Base-by-base conservation (phyloP, 2,329 filamentous ascomycete species). In the Aspergillus vadensis region DNA sequence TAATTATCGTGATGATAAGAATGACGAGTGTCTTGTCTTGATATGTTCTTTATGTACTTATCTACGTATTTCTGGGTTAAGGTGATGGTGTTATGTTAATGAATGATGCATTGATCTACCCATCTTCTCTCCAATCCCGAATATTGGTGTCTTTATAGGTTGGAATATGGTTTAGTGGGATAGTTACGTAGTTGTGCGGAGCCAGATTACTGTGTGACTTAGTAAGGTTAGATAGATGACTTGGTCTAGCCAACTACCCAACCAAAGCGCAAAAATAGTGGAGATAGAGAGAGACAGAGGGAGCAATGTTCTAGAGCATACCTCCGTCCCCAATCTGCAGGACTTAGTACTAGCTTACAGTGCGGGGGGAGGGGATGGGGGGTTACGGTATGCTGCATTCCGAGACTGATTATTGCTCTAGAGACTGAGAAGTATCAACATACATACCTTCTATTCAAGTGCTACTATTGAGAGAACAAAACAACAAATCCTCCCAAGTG, bases 371-470 rank as follows among this genome's bases (percentile, higher is more conserved):
- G 38, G 19, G 41, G 49, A 32, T 27, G 32, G 38, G 19, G 41
- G 49, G 41, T 27, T 36, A 56, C 51, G 56, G 63, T 49, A 63
- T 63, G 59, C 39, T 58, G 21, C 63, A 62, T 63, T 62, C 55
- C 51, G 12, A 44, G 27, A 17, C 48, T 17, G 39, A 63, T 65
- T 59, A 58, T 63, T 57, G 57, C 32, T 36, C 1, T 57, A 65
- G 64, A 56, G 61, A 66, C 55, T 39, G 56, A 38, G n/a, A 21
- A 6, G 4, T 14, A 19, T 23, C 19, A 8, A 41, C 19, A 38
- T 15, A 25, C 23, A 41, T 52, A 17, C 19, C 4, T 48, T 25
- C 12, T 9, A 15, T 14, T 23, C 21, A 50, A n/a, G n/a, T n/a
- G 17, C 25, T 32, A 8, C 1, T 32, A 32, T 12, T 14, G 12